phyloP scores from a whole-genome alignment of 177 flowering plant species.

The Vitis hybrid region DNA sequence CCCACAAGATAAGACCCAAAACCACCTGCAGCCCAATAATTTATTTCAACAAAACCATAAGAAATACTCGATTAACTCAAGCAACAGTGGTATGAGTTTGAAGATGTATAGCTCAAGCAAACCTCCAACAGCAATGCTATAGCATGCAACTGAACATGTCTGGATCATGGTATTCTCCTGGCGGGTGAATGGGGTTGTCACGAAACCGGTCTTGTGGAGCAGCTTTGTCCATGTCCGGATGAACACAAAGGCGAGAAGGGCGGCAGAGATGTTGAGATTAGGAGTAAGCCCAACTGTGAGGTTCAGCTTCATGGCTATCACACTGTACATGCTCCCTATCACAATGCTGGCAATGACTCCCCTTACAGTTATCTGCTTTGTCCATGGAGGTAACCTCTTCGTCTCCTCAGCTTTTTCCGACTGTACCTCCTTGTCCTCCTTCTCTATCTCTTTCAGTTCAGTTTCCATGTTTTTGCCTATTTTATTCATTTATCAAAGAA shows the following conservation, averaged over 20 bases:
- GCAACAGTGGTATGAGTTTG: not conserved
- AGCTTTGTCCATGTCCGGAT: conserved; percentile 68
- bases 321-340: conserved; percentile 66
- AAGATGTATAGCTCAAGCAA: conserved; percentile 13
- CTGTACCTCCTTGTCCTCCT: conserved; percentile 10
- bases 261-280: conserved; percentile 84
- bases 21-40: conserved; percentile 57
- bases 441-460: conserved; percentile 7
- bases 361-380: conserved; percentile 66
- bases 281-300: conserved; percentile 86
- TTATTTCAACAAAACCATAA: not conserved
- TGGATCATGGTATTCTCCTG: conserved; percentile 95
- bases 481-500: not conserved
- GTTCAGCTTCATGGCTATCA: conserved; percentile 81
- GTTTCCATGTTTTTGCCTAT: conserved; percentile 18
- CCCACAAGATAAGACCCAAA: conserved; percentile 88
- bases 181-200: conserved; percentile 62
- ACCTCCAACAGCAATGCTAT: conserved; percentile 85
- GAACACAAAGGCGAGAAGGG: conserved; percentile 79
- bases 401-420: conserved; percentile 9
- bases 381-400: conserved; percentile 62
- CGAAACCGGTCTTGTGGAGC: conserved; percentile 51
- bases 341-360: conserved; percentile 66
- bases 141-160: conserved; percentile 91
- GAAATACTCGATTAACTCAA: not conserved